Conservation (phyloP, 306 rosid species). For the Hippophae gyantsensis region DNA sequence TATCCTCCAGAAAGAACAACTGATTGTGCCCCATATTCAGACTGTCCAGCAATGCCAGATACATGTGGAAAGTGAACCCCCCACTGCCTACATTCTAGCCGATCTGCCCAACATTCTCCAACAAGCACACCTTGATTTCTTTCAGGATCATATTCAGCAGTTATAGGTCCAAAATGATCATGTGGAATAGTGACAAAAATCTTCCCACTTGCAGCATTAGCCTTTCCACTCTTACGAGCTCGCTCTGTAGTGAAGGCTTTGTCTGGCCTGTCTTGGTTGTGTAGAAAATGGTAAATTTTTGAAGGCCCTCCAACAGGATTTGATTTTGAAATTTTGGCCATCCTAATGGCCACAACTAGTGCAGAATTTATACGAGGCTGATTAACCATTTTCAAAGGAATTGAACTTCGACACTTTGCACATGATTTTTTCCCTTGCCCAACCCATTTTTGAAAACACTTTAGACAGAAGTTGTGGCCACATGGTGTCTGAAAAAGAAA, state of each 20-base stretch:
- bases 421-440: constrained; percentile 45
- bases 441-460: constrained; percentile 61
- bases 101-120: constrained; percentile 51
- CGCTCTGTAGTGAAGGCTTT: constrained; percentile 48
- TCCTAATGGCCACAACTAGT: constrained; percentile 53
- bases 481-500: constrained; percentile 51
- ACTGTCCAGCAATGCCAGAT: constrained; percentile 74
- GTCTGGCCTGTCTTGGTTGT: constrained; percentile 54
- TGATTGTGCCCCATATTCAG: constrained; percentile 54
- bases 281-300: constrained; percentile 28
- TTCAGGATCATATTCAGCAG: constrained; percentile 45
- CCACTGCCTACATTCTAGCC: constrained; percentile 75
- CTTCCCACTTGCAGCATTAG: constrained; percentile 59
- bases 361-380: constrained; percentile 70
- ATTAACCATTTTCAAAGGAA: constrained; percentile 46
- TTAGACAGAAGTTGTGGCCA: constrained; percentile 73
- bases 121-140: constrained; percentile 52
- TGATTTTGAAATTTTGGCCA: constrained; percentile 37
- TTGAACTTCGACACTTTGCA: constrained; percentile 42
- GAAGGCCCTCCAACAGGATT: constrained; percentile 18
- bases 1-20: constrained; percentile 71
- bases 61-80: constrained; percentile 74
- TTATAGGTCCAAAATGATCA: constrained; percentile 66
- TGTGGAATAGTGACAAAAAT: constrained; percentile 45
- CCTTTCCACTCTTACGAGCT: constrained; percentile 40